Evolutionary conservation across 1,139 yeast genomes (phyloP).

Genomic region (Meyerozyma smithsonii): DNA sequence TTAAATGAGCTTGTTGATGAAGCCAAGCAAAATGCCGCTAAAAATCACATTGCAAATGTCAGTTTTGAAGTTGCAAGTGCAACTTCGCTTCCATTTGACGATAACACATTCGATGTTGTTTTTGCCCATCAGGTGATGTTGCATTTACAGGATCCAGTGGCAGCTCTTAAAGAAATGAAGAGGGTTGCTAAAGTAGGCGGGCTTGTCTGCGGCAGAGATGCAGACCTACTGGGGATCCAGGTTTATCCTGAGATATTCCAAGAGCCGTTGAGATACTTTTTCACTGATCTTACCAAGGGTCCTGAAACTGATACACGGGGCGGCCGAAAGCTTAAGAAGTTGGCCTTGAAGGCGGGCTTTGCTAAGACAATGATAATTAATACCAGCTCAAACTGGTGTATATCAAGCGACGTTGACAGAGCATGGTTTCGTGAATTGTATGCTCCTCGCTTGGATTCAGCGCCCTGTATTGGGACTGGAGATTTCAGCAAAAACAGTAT

Average conservation of each 20-base stretch:
- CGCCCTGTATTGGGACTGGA: neutral
- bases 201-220: slow-evolving; percentile 26
- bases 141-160: slow-evolving; percentile 28
- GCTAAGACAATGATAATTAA: neutral
- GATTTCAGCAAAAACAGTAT: neutral
- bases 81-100: slow-evolving; percentile 27
- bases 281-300: neutral
- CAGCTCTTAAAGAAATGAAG: slow-evolving; percentile 8
- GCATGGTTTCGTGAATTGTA: neutral
- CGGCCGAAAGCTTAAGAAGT: neutral
- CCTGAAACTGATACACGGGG: neutral
- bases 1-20: slow-evolving; percentile 23
- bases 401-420: neutral
- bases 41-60: slow-evolving; percentile 16
- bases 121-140: slow-evolving; percentile 36
- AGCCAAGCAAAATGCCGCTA: slow-evolving; percentile 13
- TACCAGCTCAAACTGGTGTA: neutral
- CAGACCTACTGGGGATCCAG: slow-evolving; percentile 17
- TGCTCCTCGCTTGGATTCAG: neutral
- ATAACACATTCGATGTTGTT: slow-evolving; percentile 33
- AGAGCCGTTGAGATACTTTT: neutral
- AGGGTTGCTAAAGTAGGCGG: slow-evolving; percentile 10
- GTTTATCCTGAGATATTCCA: slow-evolving; percentile 18
- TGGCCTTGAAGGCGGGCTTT: neutral
- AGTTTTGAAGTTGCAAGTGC: slow-evolving; percentile 26